Evolutionary conservation across 2,329 filamentous ascomycete genomes (phyloP).

Genomic region (Fusarium hainanense): DNA sequence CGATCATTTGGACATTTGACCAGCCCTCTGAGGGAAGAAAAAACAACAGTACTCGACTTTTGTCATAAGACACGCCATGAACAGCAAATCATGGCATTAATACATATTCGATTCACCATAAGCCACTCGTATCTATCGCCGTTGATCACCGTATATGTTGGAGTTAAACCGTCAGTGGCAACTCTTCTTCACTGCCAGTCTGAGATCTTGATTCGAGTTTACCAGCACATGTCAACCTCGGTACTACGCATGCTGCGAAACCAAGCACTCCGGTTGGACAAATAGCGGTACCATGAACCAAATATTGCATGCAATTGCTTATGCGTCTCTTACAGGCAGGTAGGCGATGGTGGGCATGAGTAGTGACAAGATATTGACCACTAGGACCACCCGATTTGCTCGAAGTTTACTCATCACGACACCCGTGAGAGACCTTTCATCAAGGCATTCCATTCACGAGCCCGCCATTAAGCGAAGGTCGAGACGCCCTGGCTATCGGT

Average conservation of each 20-base stretch:
- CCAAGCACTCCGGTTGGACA: neutral
- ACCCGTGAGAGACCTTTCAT: neutral
- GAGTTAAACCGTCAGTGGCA: constrained; percentile 13
- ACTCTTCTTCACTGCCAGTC: constrained; percentile 33
- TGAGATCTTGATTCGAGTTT: constrained; percentile 4
- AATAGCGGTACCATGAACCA: neutral
- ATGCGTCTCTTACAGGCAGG: neutral
- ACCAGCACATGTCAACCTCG: neutral
- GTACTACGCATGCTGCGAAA: neutral
- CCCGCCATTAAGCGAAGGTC: too few relatives aligned
- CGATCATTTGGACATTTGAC: neutral
- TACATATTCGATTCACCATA: constrained; percentile 3
- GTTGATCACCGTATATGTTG: constrained; percentile 8
- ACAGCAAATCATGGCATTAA: neutral
- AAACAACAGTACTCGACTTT: neutral
- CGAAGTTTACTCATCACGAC: neutral
- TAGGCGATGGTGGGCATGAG: neutral
- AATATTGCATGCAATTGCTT: neutral
- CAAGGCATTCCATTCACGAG: neutral
- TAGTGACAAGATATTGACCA: neutral
- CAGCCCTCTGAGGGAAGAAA: neutral
- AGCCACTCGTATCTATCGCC: neutral
- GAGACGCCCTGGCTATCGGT: too few relatives aligned
- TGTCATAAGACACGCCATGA: neutral
- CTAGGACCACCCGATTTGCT: neutral